Conservation (phyloP, 352 stramenopile species). For the Pythium rishiriense region DNA sequence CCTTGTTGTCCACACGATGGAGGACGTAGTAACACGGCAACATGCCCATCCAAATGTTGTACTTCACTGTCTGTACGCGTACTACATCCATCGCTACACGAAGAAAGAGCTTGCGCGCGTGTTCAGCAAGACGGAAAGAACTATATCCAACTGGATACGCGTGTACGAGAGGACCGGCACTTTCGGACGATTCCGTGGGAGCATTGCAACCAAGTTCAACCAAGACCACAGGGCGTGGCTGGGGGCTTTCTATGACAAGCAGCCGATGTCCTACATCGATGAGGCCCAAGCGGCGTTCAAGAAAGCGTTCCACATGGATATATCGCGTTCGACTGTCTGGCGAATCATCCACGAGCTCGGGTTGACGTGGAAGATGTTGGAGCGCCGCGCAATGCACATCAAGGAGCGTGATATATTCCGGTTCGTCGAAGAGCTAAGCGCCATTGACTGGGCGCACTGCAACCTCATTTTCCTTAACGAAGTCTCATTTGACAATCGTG, state of each 20-base stretch:
- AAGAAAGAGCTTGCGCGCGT: slow-evolving; percentile 18
- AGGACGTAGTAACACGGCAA: slow-evolving; percentile 5
- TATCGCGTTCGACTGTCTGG: not conserved
- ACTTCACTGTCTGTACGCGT: slow-evolving; percentile 29
- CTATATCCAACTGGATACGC: slow-evolving; percentile 29
- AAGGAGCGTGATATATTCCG: slow-evolving; percentile 20
- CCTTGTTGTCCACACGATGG: slow-evolving; percentile 16
- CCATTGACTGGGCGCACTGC: slow-evolving; percentile 20
- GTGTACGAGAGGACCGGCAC: slow-evolving; percentile 18
- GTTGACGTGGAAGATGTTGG: slow-evolving; percentile 34
- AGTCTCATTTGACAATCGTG: slow-evolving; percentile 35
- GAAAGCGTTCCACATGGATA: not conserved
- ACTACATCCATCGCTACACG: slow-evolving; percentile 24
- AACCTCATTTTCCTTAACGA: slow-evolving; percentile 23
- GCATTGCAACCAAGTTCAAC: slow-evolving; percentile 10
- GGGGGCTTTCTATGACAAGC: not conserved
- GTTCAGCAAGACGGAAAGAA: slow-evolving; percentile 29
- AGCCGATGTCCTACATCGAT: slow-evolving; percentile 15
- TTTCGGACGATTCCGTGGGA: slow-evolving; percentile 18
- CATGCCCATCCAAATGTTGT: slow-evolving; percentile 22
- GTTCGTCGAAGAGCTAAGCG: slow-evolving; percentile 30
- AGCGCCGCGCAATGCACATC: slow-evolving; percentile 31
- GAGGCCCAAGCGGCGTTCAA: slow-evolving; percentile 8
- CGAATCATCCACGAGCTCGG: slow-evolving; percentile 22
- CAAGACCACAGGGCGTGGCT: slow-evolving; percentile 15